Percentiles rank a stretch among this genome's conserved stretches.
These are phyloP conservation scores for Verticillium nonalfalfae DNA, from an alignment of 2,329 filamentous ascomycete species.

Conservation along the genomic window DNA sequence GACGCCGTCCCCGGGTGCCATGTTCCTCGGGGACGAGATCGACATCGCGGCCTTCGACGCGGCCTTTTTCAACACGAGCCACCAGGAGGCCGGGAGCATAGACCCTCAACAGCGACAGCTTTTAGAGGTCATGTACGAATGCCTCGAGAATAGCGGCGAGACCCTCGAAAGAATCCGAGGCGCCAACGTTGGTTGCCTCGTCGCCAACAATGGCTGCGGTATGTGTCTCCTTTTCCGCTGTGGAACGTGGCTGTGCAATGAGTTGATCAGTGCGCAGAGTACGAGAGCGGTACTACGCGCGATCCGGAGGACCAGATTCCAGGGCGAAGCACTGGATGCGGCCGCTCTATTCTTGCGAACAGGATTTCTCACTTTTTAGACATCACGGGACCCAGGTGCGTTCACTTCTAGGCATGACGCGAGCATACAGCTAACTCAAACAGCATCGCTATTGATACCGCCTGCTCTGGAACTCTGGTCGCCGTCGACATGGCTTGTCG, in stretches of 20 bases:
- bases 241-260: too few relatives aligned
- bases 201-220: slow-evolving; percentile 17
- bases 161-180: slow-evolving; percentile 3
- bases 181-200: slow-evolving; percentile 12
- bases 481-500: slow-evolving; percentile 42
- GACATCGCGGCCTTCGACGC: slow-evolving; percentile 22
- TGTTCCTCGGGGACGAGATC: slow-evolving; percentile 20
- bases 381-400: slow-evolving; percentile 17
- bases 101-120: slow-evolving; percentile 26
- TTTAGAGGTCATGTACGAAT: slow-evolving; percentile 27
- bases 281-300: slow-evolving; percentile 16
- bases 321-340: slow-evolving; percentile 25
- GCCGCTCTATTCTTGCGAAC: slow-evolving; percentile 25
- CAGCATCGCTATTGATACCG: slow-evolving; percentile 52
- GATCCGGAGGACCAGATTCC: slow-evolving; percentile 18
- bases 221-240: background rate
- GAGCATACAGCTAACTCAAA: background rate
- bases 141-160: slow-evolving; percentile 14
- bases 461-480: slow-evolving; percentile 51
- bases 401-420: background rate
- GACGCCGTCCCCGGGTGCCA: slow-evolving; percentile 25
- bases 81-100: slow-evolving; percentile 19
- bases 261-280: slow-evolving; percentile 16
- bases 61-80: slow-evolving; percentile 17
- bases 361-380: slow-evolving; percentile 23